A percentile compares a stretch with the other conserved stretches of the same genome.
Evolutionary conservation across 2,329 filamentous ascomycete genomes (phyloP).

Genomic region (Xylariaceae sp.): DNA sequence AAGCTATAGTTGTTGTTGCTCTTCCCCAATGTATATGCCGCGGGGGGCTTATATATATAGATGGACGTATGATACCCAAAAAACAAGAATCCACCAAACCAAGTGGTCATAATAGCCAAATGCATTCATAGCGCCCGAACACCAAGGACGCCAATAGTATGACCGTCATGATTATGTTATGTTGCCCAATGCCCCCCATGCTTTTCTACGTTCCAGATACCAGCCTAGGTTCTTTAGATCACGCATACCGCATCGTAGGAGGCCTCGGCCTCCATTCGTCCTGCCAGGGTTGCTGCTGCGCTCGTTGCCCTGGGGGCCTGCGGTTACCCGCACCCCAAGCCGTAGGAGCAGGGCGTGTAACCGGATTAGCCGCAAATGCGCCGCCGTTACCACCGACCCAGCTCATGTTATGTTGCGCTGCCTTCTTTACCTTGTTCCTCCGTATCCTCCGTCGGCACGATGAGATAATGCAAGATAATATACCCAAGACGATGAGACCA

Average conservation of each 20-base stretch:
- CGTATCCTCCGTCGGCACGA: constrained; percentile 50
- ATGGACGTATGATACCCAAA: not conserved
- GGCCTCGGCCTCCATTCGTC: constrained; percentile 22
- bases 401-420: constrained; percentile 29
- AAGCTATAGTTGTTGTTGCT: not conserved
- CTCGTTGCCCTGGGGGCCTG: constrained; percentile 5
- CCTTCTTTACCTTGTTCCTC: constrained; percentile 33
- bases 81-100: not conserved
- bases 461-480: constrained; percentile 68
- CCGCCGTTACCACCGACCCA: constrained; percentile 31
- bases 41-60: not conserved
- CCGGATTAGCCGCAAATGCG: constrained; percentile 19
- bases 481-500: constrained; percentile 67
- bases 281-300: constrained; percentile 18
- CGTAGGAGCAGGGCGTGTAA: constrained; percentile 18
- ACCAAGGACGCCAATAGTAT: not conserved
- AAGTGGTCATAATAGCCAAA: not conserved
- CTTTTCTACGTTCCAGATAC: constrained; percentile 14
- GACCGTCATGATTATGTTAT: constrained; percentile 10
- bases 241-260: constrained; percentile 27
- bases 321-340: constrained; percentile 13
- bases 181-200: constrained; percentile 2
- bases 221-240: constrained; percentile 22
- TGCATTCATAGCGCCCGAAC: not conserved
- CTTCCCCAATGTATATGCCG: not conserved